Evolutionary conservation across 129 eudicot genomes (phyloP).

Genomic region (Saussurea involucrata): DNA sequence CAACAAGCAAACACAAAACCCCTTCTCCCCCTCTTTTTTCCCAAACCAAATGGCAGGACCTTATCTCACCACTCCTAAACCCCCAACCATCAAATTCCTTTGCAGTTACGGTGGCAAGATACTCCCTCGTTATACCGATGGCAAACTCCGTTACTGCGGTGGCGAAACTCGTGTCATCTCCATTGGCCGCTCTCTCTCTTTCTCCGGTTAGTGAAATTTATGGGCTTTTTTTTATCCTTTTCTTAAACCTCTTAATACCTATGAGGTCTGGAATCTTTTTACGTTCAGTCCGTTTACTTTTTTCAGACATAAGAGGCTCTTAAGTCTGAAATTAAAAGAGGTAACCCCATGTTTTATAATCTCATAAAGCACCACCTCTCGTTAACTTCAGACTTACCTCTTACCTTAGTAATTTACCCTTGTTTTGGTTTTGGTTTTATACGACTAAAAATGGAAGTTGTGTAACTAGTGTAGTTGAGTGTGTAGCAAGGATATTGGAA

Average conservation of each 20-base stretch:
- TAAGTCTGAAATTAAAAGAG: too few species aligned
- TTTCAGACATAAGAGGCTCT: too few species aligned
- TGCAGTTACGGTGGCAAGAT: constrained; percentile 91
- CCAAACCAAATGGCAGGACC: constrained; percentile 44
- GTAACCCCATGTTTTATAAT: too few species aligned
- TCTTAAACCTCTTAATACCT: too few species aligned
- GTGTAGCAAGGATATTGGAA: neutral
- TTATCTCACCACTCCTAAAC: constrained; percentile 9
- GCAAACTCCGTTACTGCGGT: constrained; percentile 92
- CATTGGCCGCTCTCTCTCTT: constrained; percentile 62
- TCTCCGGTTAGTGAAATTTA: constrained; percentile 54
- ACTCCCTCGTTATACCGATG: constrained; percentile 84
- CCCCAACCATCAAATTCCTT: constrained; percentile 54
- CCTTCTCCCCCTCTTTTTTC: neutral
- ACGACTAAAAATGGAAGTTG: too few species aligned
- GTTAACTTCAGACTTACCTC: too few species aligned
- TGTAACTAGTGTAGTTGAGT: neutral
- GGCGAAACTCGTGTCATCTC: constrained; percentile 87
- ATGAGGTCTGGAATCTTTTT: too few species aligned
- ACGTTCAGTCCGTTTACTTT: too few species aligned
- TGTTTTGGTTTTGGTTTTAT: too few species aligned
- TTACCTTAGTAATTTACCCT: neutral
- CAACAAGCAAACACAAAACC: constrained; percentile 30
- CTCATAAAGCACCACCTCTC: too few species aligned
- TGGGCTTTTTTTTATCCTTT: too few species aligned